Evolutionary conservation across 495 filamentous ascomycete species (phyloP).

Genomic region (Penicillium odoratum): DNA sequence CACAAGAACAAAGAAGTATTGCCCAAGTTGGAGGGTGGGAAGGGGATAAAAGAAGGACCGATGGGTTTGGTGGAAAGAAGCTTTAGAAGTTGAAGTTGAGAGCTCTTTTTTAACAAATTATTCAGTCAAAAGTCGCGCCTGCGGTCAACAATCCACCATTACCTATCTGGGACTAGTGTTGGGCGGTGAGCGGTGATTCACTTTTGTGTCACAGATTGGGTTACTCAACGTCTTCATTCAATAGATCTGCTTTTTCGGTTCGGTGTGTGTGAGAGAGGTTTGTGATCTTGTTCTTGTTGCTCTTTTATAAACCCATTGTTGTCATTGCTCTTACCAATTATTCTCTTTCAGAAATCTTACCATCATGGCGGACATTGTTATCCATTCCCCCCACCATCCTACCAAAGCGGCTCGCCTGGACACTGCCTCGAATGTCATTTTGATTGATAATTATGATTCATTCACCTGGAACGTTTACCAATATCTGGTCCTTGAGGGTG

Average conservation of each 20-base stretch:
- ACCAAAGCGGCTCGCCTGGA: slow-evolving; percentile 64
- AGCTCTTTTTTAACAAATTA: slow-evolving; percentile 24
- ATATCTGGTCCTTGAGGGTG: slow-evolving; percentile 92
- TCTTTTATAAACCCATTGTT: neutral
- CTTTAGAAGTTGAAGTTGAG: slow-evolving; percentile 7
- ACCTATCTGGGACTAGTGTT: slow-evolving; percentile 39
- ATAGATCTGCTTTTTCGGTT: neutral
- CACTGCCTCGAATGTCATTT: slow-evolving; percentile 83
- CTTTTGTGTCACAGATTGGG: slow-evolving; percentile 6
- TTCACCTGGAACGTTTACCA: slow-evolving; percentile 99
- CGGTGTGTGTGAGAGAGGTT: neutral
- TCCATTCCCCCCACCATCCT: slow-evolving; percentile 84
- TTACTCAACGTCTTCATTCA: neutral
- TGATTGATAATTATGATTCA: slow-evolving; percentile 99
- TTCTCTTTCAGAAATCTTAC: slow-evolving; percentile 4
- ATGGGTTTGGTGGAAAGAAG: slow-evolving; percentile 5
- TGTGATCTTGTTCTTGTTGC: neutral
- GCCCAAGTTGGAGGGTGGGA: slow-evolving; percentile 12
- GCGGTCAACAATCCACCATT: slow-evolving; percentile 40
- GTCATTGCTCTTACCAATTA: neutral
- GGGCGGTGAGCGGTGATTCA: slow-evolving; percentile 35
- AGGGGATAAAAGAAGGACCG: slow-evolving; percentile 4
- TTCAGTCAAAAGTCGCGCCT: slow-evolving; percentile 21
- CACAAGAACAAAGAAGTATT: slow-evolving; percentile 12
- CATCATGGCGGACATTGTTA: slow-evolving; percentile 58